Evolutionary conservation across 345 rosid genomes (phyloP).

Genomic region (Excoecaria agallocha): DNA sequence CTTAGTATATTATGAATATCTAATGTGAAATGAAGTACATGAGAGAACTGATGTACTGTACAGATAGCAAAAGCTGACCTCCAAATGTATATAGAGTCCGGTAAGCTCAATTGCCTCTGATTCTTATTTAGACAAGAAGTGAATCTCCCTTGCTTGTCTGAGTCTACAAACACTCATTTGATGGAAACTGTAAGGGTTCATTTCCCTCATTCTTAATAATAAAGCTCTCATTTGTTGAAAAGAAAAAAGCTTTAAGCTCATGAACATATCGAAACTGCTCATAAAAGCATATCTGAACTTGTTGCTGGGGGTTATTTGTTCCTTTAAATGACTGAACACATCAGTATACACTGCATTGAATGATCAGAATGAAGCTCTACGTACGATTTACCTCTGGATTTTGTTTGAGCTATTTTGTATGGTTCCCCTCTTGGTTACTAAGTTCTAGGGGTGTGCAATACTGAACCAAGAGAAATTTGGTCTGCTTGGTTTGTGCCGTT

Average conservation of each 20-base stretch:
- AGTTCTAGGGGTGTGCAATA: neutral
- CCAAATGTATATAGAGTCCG: constrained; percentile 56
- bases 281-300: neutral
- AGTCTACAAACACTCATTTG: neutral
- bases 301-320: neutral
- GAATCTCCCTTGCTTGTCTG: constrained; percentile 20
- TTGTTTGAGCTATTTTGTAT: neutral
- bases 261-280: neutral
- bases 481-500: too few species aligned
- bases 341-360: neutral
- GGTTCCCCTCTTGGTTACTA: neutral
- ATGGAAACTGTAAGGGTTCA: neutral
- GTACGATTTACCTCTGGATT: too few species aligned
- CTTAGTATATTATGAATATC: constrained; percentile 77
- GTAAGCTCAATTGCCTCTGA: constrained; percentile 32
- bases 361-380: neutral
- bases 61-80: constrained; percentile 44
- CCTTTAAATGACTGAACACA: neutral
- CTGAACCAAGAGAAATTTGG: too few species aligned
- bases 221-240: neutral
- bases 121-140: constrained; percentile 25
- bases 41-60: constrained; percentile 49
- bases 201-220: neutral
- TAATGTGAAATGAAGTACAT: constrained; percentile 49
- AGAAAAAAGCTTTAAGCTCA: neutral